Percentiles rank a stretch among this genome's conserved stretches.
phyloP scores from a whole-genome alignment of 345 rosid genomes.

The Gossypium longicalyx region DNA sequence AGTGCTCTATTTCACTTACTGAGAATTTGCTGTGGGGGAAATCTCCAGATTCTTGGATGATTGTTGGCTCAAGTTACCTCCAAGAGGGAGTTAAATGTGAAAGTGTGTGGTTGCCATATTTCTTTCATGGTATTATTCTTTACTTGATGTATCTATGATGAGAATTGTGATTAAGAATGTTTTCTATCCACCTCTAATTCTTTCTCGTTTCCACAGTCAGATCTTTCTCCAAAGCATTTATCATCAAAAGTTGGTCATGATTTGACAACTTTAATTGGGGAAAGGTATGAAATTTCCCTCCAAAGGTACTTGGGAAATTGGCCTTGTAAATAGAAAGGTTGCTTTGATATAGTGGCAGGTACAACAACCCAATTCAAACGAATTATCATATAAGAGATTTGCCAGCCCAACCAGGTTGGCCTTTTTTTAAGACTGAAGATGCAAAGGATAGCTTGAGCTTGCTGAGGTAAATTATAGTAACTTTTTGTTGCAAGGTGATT shows the following conservation, averaged over 20 bases:
- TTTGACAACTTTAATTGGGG: conserved; percentile 24
- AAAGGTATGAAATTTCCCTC: conserved; percentile 32
- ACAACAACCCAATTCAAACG: conserved; percentile 13
- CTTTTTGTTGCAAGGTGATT: conserved; percentile 20
- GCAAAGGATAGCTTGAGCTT: conserved; percentile 45
- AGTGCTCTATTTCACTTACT: not conserved
- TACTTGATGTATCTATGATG: not conserved
- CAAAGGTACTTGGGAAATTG: conserved; percentile 4
- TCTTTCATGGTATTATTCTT: not conserved
- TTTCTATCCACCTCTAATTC: conserved; percentile 15
- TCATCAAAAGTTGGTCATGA: conserved; percentile 27
- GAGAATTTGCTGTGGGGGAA: not conserved
- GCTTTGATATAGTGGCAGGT: conserved; percentile 26
- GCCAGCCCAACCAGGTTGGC: conserved; percentile 33
- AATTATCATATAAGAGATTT: conserved; percentile 25
- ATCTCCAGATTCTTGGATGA: not conserved
- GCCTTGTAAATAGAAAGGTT: not conserved
- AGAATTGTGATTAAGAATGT: conserved; percentile 2
- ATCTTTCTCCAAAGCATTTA: conserved; percentile 33
- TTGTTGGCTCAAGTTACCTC: not conserved
- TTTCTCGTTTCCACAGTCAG: conserved; percentile 25
- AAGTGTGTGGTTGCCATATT: not conserved
- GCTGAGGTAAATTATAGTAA: conserved; percentile 41
- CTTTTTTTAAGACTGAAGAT: conserved; percentile 37
- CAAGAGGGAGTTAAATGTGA: not conserved